Base-by-base conservation (phyloP, 1,139 yeast species). In the Geotrichum reessii region DNA sequence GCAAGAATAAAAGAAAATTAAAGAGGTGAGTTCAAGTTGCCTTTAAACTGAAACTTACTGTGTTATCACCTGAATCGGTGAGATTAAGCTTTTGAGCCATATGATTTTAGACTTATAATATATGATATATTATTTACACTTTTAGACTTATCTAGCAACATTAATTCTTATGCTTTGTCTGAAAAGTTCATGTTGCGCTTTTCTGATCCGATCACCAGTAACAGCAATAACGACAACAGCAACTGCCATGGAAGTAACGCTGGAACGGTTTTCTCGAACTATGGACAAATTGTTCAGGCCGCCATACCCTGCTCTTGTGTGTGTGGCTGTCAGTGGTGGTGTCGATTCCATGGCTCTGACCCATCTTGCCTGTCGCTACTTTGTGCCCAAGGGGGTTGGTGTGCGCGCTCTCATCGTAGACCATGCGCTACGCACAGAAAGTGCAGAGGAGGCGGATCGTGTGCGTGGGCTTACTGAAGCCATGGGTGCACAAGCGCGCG, bases 291-390 rank as follows among this genome's bases (percentile, higher is more conserved):
- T 47, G 47, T 48, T 56, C 22, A 46, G 17, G 12, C 31, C 46
- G 5, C 52, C 47, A 2, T 37, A 46, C 11, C 61, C 61, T 14
- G 8, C 33, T 8, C 27, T 27, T 25, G 52, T 73, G 3, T 74
- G 65, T 2, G 50, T 73, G 19, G 91, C 92, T 0, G 78, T 87
- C 2, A 84, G 90, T 9, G 96, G 96, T 2, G 96, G 96, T 0
- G 91, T 85, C 1, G 96, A 87, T 67, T 87, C 95, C 1, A 83
- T 87, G 81, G 85, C 87, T 33, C 70, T 87, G 52, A 76, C 87
- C 0, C 78, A 77, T 65, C 70, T 85, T 17, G 63, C 76, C 7
- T 64, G 72, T 1, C 72, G 72, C 52, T 77, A 72, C 64, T 66
- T 74, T 53, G 61, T 65, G 58, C 62, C 63, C 22, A 60, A 68